Percentiles rank a stretch among this genome's conserved stretches.
Evolutionary conservation across 441 rosid genomes (phyloP).

Genomic region (Populus hybrid): DNA sequence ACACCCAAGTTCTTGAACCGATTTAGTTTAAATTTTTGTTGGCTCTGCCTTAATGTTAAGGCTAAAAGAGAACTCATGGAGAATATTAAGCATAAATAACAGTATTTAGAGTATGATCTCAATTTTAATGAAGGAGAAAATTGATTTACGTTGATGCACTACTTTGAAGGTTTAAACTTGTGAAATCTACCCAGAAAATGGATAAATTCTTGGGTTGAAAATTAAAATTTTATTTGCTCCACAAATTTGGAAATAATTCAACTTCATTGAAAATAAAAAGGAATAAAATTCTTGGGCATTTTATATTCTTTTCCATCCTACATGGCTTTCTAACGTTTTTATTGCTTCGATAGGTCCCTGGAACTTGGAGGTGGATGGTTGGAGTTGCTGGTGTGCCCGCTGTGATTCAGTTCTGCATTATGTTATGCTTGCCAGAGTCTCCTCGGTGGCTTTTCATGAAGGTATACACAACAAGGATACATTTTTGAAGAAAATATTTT

Average conservation of each 20-base stretch:
- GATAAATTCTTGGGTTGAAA: background rate
- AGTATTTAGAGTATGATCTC: background rate
- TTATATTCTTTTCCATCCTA: background rate
- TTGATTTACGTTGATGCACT: background rate
- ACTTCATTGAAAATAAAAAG: background rate
- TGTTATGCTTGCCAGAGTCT: slow-evolving; percentile 87
- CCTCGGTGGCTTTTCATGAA: slow-evolving; percentile 96
- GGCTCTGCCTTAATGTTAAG: background rate
- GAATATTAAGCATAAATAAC: background rate
- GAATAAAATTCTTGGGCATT: background rate
- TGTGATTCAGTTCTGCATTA: slow-evolving; percentile 59
- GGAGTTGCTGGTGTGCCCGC: slow-evolving; percentile 88
- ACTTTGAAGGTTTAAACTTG: background rate
- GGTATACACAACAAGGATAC: slow-evolving; percentile 23
- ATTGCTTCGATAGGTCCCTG: slow-evolving; percentile 57
- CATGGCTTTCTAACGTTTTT: slow-evolving; percentile 22
- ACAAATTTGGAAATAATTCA: background rate
- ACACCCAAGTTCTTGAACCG: background rate
- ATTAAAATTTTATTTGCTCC: background rate
- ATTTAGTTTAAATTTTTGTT: slow-evolving; percentile 12
- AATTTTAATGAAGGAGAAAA: background rate
- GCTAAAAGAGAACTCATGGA: background rate
- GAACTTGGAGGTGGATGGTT: slow-evolving; percentile 99
- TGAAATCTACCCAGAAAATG: background rate
- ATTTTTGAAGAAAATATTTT: background rate